Conservation (phyloP, 2,329 filamentous ascomycete genomes). For the Cryphonectria japonica region DNA sequence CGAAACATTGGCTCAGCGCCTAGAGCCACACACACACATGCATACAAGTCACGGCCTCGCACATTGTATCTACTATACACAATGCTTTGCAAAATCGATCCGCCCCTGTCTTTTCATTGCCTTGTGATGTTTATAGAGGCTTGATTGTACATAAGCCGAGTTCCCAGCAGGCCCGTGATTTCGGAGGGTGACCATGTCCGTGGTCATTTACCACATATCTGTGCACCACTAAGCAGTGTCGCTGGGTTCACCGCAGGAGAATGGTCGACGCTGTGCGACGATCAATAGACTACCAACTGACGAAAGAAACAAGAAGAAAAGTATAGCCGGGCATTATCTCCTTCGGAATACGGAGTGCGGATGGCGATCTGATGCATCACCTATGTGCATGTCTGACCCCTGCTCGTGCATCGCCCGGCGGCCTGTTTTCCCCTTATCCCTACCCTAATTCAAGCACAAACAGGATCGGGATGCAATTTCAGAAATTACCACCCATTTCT, state of each 20-base stretch:
- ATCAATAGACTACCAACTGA: not conserved
- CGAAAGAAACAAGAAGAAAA: not conserved
- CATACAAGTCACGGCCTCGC: not conserved
- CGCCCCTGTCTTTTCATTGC: not conserved
- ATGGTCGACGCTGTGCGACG: slow-evolving; percentile 5
- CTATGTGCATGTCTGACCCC: slow-evolving; percentile 4
- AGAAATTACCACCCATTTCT: not conserved
- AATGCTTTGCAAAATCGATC: not conserved
- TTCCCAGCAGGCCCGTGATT: not conserved
- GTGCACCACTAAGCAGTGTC: not conserved
- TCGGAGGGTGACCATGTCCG: slow-evolving; percentile 1
- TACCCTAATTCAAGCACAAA: not conserved
- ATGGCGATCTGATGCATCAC: slow-evolving; percentile 10
- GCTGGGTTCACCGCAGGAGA: not conserved
- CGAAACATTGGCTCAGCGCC: not conserved
- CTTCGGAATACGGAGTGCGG: slow-evolving; percentile 20
- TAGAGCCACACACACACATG: not conserved
- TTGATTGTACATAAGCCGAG: not conserved
- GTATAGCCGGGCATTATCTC: not conserved
- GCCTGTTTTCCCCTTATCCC: not conserved
- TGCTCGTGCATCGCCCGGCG: not conserved
- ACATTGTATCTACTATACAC: not conserved
- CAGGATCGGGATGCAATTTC: slow-evolving; percentile 7
- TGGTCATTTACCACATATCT: not conserved
- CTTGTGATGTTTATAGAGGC: not conserved